Conservation (phyloP, 805 yeast genomes). For the Brettanomyces naardenensis region DNA sequence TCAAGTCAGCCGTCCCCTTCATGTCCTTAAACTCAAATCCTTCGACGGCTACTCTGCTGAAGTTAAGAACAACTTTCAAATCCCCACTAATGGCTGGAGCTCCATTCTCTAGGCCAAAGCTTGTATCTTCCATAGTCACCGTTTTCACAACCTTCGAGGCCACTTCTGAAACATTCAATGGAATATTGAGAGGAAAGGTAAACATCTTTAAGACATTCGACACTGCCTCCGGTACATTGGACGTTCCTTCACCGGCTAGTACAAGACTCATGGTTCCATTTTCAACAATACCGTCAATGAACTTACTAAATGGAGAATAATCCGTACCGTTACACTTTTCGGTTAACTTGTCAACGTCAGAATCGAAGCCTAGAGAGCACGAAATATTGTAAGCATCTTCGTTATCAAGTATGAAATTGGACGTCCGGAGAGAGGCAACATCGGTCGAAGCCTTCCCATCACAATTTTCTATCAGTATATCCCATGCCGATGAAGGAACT, state of each 20-base stretch:
- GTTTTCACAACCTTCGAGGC: slow-evolving; percentile 23
- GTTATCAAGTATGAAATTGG: slow-evolving; percentile 6
- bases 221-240: not conserved
- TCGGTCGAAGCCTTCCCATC: slow-evolving; percentile 19
- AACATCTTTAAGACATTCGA: slow-evolving; percentile 10
- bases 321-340: slow-evolving; percentile 6
- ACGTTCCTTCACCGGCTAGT: not conserved
- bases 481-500: slow-evolving; percentile 32
- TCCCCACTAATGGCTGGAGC: slow-evolving; percentile 32
- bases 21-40: slow-evolving; percentile 24
- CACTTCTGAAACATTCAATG: slow-evolving; percentile 10
- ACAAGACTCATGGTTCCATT: slow-evolving; percentile 4
- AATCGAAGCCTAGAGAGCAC: slow-evolving; percentile 6
- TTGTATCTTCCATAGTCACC: slow-evolving; percentile 29
- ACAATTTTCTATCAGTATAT: slow-evolving; percentile 30
- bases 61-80: slow-evolving; percentile 23
- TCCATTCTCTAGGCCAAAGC: slow-evolving; percentile 28
- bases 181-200: slow-evolving; percentile 11
- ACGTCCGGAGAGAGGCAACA: slow-evolving; percentile 18
- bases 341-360: slow-evolving; percentile 6
- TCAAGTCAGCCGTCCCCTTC: slow-evolving; percentile 34
- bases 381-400: slow-evolving; percentile 8
- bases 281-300: slow-evolving; percentile 8
- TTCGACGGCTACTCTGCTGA: slow-evolving; percentile 8
- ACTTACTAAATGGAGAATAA: slow-evolving; percentile 12